phyloP scores from a whole-genome alignment of 768 basidiomycete genomes.

The Fomitopsis pulvina region DNA sequence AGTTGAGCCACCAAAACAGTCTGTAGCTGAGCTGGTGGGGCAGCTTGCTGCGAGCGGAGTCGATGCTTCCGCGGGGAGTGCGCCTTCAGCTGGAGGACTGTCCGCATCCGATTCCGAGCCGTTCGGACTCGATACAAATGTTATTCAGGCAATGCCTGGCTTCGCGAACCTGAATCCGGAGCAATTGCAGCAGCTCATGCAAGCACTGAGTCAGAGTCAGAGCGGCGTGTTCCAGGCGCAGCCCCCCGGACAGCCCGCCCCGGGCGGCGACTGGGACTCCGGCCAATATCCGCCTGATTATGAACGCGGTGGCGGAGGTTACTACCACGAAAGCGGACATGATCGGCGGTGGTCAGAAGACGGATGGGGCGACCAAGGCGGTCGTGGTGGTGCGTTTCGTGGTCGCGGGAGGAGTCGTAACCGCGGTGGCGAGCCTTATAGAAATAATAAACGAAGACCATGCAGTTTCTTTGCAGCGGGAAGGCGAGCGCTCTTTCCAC shows the following conservation, averaged over 20 bases:
- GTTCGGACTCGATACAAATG: slow-evolving; percentile 38
- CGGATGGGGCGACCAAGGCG: slow-evolving; percentile 35
- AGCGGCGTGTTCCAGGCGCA: slow-evolving; percentile 6
- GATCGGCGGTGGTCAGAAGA: slow-evolving; percentile 35
- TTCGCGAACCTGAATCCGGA: slow-evolving; percentile 46
- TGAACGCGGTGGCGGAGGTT: slow-evolving; percentile 11
- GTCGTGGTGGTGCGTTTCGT: slow-evolving; percentile 44
- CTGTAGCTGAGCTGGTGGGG: slow-evolving; percentile 66
- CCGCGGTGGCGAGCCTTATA: slow-evolving; percentile 53
- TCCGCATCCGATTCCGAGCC: slow-evolving; percentile 23
- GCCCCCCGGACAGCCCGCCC: slow-evolving; percentile 8
- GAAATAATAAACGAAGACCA: slow-evolving; percentile 80
- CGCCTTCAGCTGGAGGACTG: slow-evolving; percentile 24
- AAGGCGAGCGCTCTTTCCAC: slow-evolving; percentile 73
- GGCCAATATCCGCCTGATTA: slow-evolving; percentile 16
- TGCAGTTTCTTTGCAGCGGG: slow-evolving; percentile 88
- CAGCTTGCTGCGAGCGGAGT: slow-evolving; percentile 46
- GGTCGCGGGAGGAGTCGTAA: slow-evolving; percentile 55
- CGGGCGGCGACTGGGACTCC: slow-evolving; percentile 14
- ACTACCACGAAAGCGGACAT: slow-evolving; percentile 16
- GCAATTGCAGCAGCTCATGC: slow-evolving; percentile 57
- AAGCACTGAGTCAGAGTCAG: slow-evolving; percentile 27
- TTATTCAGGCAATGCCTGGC: slow-evolving; percentile 35
- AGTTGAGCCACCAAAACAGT: slow-evolving; percentile 24
- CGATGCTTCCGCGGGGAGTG: slow-evolving; percentile 33